phyloP scores from a whole-genome alignment of 345 rosid species.

The Eucalyptus viminalis region DNA sequence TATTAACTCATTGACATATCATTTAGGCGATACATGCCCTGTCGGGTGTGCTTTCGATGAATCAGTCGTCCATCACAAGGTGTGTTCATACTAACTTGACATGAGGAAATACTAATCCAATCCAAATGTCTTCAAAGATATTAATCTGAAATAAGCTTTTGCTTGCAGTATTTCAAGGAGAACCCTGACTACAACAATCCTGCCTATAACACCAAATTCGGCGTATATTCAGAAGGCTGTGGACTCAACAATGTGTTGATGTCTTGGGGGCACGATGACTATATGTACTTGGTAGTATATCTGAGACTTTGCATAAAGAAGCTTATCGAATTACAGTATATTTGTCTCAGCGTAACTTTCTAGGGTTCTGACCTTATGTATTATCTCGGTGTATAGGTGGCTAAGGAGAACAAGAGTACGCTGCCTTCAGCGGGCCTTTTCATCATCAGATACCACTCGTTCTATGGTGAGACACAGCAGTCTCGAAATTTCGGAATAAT shows the following conservation, averaged over 20 bases:
- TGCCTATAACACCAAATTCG: slow-evolving; percentile 32
- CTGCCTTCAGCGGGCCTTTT: slow-evolving; percentile 60
- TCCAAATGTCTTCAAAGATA: neutral
- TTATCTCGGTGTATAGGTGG: slow-evolving; percentile 18
- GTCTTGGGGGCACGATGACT: slow-evolving; percentile 71
- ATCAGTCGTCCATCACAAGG: slow-evolving; percentile 53
- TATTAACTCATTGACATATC: neutral
- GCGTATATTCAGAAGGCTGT: slow-evolving; percentile 41
- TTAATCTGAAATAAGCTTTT: neutral
- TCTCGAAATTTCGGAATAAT: neutral
- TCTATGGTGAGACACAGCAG: slow-evolving; percentile 18
- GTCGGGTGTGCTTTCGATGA: slow-evolving; percentile 79
- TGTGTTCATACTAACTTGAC: neutral
- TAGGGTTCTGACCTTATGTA: neutral
- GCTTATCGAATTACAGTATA: neutral
- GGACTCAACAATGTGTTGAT: slow-evolving; percentile 49
- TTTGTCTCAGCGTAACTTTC: neutral
- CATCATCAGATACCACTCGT: slow-evolving; percentile 60
- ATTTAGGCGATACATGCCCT: slow-evolving; percentile 64
- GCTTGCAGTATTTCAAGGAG: slow-evolving; percentile 36
- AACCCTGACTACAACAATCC: slow-evolving; percentile 41
- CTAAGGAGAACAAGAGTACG: slow-evolving; percentile 41
- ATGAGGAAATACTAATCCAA: too few species aligned
- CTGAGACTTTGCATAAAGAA: neutral
- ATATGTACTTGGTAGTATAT: slow-evolving; percentile 49